Evolutionary conservation across 306 rosid genomes (phyloP), one percentile per base, ranked within the genome.

Genomic region (Astragalus membranaceus): DNA sequence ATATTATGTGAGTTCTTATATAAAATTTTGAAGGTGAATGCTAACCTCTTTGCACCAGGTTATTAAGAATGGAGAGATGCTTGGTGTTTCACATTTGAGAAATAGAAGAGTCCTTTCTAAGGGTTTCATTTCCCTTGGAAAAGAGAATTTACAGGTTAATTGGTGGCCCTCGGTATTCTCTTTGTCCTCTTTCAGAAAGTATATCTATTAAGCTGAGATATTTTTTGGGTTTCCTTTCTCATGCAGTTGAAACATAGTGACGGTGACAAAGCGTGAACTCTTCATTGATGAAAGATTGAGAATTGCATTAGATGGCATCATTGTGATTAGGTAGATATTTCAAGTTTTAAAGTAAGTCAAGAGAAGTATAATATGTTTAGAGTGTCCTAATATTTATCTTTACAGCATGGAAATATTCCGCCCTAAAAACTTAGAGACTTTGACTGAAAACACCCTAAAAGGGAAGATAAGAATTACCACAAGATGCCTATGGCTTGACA

Each of bases 61-160:
- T 58, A 88, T 94, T 69, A 94, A 85, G 81, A 94, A 94, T 20
- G 99, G 99, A 42, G 99, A 94, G 82, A 94, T 94, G 99, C 99
- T 94, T 74, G 99, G 99, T 55, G 97, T 94, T 79, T 94, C 99
- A 46, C 99, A 94, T 82, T 73, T 94, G 71, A 88, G 94, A 85
- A 91, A 94, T 67, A 85, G 95, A 79, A 89, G 89, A 59, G 97
- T 94, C 69, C 85, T 94, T 74, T 94, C 99, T 7, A 87, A 86
- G 80, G 99, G 99, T 81, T 94, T 94, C 82, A 79, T 82, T 69
- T 78, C 88, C 77, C 95, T 94, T 63, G 99, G 99, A 72, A 94
- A 86, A 83, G 99, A 94, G 84, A 91, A 85, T 83, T 82, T 94
- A 82, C 99, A 88, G 96, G 99, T 94, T 75, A n/a, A n/a, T n/a